phyloP scores from a whole-genome alignment of 345 rosid species.

The Boechera retrofracta region DNA sequence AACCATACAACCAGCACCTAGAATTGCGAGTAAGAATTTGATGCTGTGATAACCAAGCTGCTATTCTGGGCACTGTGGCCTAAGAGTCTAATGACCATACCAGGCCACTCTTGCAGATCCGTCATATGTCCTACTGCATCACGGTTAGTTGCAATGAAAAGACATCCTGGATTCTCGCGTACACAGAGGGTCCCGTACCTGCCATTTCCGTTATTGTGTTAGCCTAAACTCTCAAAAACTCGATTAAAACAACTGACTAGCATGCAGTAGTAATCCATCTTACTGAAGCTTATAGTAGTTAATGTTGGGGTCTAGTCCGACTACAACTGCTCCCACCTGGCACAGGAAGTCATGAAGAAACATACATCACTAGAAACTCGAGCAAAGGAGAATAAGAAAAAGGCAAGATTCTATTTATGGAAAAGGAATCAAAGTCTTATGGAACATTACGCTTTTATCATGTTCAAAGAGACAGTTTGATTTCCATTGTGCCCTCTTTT shows the following conservation, averaged over 20 bases:
- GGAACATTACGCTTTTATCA: constrained; percentile 71
- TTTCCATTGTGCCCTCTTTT: constrained; percentile 67
- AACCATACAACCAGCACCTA: constrained; percentile 98
- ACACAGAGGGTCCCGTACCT: constrained; percentile 94
- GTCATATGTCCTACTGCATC: constrained; percentile 94
- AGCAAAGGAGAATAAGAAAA: constrained; percentile 11
- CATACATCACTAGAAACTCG: constrained; percentile 24
- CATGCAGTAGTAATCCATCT: constrained; percentile 43
- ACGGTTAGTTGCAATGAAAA: constrained; percentile 86
- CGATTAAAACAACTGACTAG: constrained; percentile 1
- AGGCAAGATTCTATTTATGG: constrained; percentile 24
- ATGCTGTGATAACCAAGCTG: constrained; percentile 15
- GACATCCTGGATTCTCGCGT: constrained; percentile 95
- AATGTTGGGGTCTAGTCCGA: constrained; percentile 77
- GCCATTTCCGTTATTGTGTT: constrained; percentile 35
- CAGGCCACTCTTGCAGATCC: constrained; percentile 92
- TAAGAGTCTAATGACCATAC: constrained; percentile 46
- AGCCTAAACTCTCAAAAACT: constrained; percentile 24
- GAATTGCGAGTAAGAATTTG: constrained; percentile 30
- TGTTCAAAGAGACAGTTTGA: constrained; percentile 66
- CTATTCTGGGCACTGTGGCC: constrained; percentile 13
- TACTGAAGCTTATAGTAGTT: constrained; percentile 97
- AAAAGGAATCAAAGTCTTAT: constrained; percentile 20
- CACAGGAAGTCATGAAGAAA: constrained; percentile 35
- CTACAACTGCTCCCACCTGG: constrained; percentile 97